Base-by-base conservation (phyloP, 1,284 basidiomycete species). In the Papiliotrema laurentii region DNA sequence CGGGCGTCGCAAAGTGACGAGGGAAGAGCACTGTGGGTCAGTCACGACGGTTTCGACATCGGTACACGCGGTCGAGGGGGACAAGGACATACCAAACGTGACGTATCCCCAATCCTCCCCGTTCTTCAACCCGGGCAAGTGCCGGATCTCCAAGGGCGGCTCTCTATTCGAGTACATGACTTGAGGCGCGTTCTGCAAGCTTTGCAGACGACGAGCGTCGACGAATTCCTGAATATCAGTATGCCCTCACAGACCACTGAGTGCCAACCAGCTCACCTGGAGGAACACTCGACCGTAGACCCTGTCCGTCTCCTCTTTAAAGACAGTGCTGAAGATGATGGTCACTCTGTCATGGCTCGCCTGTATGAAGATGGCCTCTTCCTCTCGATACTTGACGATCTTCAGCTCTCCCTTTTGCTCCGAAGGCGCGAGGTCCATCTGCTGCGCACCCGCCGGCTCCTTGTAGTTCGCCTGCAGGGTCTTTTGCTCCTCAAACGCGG, bases 231-330 rank as follows among this genome's bases (percentile, higher is more conserved):
- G 59, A 40, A 2, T 27, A 18, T 31, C 33, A 37, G 13, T 25
- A 11, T 31, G 28, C 2, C n/a, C 14, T 10, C 19, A 21, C 24
- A 22, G 19, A 16, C 38, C 25, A 19, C 11, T 11, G 6, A 13
- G 14, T 24, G 10, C 13, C 35, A 19, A 18, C 11, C 4, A 22
- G 70, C 80, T 57, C 55, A 89, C 90, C 80, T 98, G 96, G 53
- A 99, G 76, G 77, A 99, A 99, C 5, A 98, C 88, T 66, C 92
- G 92, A 22, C 96, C 96, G 69, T 92, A 90, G 45, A 97, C 89
- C 49, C 91, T 83, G 75, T 99, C 96, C 5, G 94, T 97, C 75
- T 99, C 96, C 64, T 98, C 96, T 63, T 87, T 82, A 78, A 99
- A 99, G 39, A 92, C 81, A 11, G 96, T 99, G 4, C 88, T 92